Conservation (phyloP, 2,329 filamentous ascomycete species). For the Pseudocercospora musae region DNA sequence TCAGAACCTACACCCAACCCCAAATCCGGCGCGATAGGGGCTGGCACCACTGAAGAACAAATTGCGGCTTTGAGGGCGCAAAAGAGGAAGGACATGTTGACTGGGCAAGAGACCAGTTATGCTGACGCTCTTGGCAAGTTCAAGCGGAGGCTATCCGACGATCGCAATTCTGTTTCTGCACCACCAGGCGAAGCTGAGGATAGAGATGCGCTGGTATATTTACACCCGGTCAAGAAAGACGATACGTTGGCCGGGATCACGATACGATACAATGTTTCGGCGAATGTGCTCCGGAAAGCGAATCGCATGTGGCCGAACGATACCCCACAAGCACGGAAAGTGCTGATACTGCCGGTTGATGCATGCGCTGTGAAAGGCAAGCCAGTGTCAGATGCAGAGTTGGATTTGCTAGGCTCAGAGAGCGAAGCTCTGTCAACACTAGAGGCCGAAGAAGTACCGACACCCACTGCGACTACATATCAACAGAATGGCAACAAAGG, state of each 20-base stretch:
- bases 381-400: slow-evolving; percentile 40
- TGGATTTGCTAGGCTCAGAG: slow-evolving; percentile 33
- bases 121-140: slow-evolving; percentile 47
- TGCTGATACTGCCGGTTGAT: slow-evolving; percentile 81
- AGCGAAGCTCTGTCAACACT: slow-evolving; percentile 31
- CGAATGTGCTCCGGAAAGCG: slow-evolving; percentile 76
- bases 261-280: slow-evolving; percentile 82
- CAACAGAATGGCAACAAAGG: slow-evolving; percentile 19
- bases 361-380: slow-evolving; percentile 80
- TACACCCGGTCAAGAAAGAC: slow-evolving; percentile 76
- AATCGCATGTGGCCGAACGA: slow-evolving; percentile 96
- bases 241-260: slow-evolving; percentile 92
- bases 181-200: slow-evolving; percentile 58
- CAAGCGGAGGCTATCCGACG: slow-evolving; percentile 69
- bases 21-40: slow-evolving; percentile 40
- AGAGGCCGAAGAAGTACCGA: slow-evolving; percentile 38
- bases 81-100: slow-evolving; percentile 49
- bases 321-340: slow-evolving; percentile 78
- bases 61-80: slow-evolving; percentile 47
- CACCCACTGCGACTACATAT: slow-evolving; percentile 32
- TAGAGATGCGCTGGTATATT: slow-evolving; percentile 78
- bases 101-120: slow-evolving; percentile 37
- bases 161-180: slow-evolving; percentile 48
- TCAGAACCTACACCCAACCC: slow-evolving; percentile 35
- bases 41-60: slow-evolving; percentile 46